A percentile compares a stretch with the other conserved stretches of the same genome.
phyloP scores from a whole-genome alignment of 257 asterid species.

The Anisodus tanguticus region DNA sequence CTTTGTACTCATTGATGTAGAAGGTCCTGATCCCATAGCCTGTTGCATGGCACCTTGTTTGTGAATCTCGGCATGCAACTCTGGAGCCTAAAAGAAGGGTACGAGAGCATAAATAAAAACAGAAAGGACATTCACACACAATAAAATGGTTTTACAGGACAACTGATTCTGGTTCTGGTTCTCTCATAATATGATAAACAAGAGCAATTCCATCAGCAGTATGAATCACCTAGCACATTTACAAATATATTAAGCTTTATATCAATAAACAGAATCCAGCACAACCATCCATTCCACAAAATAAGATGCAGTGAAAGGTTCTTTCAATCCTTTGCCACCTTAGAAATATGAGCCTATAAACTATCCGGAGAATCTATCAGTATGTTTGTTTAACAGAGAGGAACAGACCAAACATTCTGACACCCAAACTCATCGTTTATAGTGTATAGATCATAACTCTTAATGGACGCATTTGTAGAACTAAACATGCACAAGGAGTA shows the following conservation, averaged over 20 bases:
- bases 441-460: neutral
- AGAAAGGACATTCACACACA: neutral
- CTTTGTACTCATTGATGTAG: conserved; percentile 75
- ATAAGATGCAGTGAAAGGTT: neutral
- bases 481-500: neutral
- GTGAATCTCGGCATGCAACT: conserved; percentile 83
- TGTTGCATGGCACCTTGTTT: conserved; percentile 76
- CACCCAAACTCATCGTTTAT: neutral
- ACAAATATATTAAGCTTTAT: neutral
- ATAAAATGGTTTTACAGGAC: neutral
- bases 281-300: neutral
- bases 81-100: conserved; percentile 66
- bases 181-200: neutral
- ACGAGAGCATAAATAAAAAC: conserved; percentile 22
- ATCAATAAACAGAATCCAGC: conserved; percentile 9
- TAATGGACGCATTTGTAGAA: conserved; percentile 7
- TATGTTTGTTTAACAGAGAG: neutral
- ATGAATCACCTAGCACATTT: neutral
- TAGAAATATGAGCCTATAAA: conserved; percentile 8
- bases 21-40: conserved; percentile 74
- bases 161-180: no score
- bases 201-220: neutral
- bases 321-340: neutral
- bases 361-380: conserved; percentile 3
- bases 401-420: neutral